Conservation (phyloP, 116 monocot genomes). For the Posidonia oceanica region DNA sequence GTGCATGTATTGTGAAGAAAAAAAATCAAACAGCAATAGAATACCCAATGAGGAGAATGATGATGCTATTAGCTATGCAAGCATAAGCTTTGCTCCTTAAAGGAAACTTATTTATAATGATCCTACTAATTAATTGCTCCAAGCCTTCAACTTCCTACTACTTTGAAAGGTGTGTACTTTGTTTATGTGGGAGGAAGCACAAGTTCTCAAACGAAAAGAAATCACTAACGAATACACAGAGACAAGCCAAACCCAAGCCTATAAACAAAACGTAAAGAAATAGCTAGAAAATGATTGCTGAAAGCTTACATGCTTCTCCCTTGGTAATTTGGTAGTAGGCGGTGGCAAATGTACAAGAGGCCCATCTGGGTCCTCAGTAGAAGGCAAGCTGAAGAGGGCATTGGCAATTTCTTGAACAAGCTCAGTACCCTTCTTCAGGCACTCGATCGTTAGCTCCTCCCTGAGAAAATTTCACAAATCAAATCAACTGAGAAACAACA, state of each 20-base stretch:
- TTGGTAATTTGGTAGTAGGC: conserved; percentile 56
- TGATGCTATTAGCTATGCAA: too few relatives aligned
- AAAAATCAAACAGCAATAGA: not conserved
- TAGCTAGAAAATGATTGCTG: not conserved
- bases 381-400: conserved; percentile 62
- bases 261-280: not conserved
- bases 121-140: too few relatives aligned
- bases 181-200: not conserved
- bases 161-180: not conserved
- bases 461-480: conserved; percentile 11
- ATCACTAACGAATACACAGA: not conserved
- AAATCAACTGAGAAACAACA: too few relatives aligned
- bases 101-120: too few relatives aligned
- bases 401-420: conserved; percentile 58
- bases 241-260: not conserved
- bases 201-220: not conserved
- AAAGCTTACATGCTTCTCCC: conserved; percentile 73
- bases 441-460: conserved; percentile 33
- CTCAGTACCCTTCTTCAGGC: conserved; percentile 48
- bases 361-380: conserved; percentile 58
- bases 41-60: too few relatives aligned
- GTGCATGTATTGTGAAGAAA: not conserved
- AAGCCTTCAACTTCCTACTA: too few relatives aligned
- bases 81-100: too few relatives aligned
- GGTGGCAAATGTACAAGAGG: conserved; percentile 52